Percentiles rank a stretch among this genome's conserved stretches.
Conservation (phyloP, 75 land plant genomes). For the Pseudotsuga menziesii region DNA sequence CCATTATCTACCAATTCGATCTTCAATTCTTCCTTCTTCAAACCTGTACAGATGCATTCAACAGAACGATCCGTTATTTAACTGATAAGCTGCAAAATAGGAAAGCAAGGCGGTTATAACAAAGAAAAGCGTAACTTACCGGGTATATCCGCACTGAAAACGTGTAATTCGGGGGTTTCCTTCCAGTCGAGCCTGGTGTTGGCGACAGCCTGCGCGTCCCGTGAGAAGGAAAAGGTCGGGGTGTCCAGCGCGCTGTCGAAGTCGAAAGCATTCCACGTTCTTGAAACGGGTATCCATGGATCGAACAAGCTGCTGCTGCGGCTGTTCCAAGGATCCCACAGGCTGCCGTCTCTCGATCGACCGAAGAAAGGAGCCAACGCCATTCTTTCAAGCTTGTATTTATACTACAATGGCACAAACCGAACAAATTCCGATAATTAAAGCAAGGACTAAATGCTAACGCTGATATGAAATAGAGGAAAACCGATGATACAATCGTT, state of each 20-base stretch:
- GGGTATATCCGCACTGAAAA: conserved; percentile 47
- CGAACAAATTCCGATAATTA: too few relatives aligned
- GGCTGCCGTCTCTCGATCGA: neutral
- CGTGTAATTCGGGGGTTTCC: conserved; percentile 44
- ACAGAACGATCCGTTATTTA: too few relatives aligned
- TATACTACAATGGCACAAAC: too few relatives aligned
- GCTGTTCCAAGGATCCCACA: neutral
- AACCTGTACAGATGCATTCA: neutral
- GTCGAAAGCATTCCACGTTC: neutral
- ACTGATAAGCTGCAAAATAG: too few relatives aligned
- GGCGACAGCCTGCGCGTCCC: conserved; percentile 31
- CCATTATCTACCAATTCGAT: conserved; percentile 29
- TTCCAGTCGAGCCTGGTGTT: conserved; percentile 44
- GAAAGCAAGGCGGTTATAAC: too few relatives aligned
- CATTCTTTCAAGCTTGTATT: neutral
- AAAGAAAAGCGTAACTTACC: conserved; percentile 1
- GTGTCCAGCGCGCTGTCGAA: too few relatives aligned
- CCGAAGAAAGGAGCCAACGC: neutral
- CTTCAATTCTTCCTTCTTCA: conserved; percentile 22
- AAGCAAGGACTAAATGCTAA: too few relatives aligned
- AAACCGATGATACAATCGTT: too few relatives aligned
- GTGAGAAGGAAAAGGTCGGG: neutral
- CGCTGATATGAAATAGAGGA: too few relatives aligned
- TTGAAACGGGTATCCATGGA: neutral
- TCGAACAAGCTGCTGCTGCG: neutral